A percentile compares a stretch with the other conserved stretches of the same genome.
phyloP scores from a whole-genome alignment of 2,329 filamentous ascomycete genomes.

The Coniochaeta hoffmannii region DNA sequence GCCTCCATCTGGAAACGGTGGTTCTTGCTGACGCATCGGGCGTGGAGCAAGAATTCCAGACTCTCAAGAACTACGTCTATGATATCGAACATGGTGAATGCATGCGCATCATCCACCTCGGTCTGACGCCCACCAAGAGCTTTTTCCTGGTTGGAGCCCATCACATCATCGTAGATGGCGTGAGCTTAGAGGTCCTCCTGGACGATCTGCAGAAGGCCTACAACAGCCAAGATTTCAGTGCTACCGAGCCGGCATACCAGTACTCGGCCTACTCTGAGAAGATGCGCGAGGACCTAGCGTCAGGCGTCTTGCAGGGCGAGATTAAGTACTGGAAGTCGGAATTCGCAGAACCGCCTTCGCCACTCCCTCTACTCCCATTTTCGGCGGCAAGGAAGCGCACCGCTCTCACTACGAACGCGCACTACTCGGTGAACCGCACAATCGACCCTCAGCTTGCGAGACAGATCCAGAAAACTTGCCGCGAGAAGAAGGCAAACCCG shows the following conservation, averaged over 20 bases:
- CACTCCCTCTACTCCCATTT: constrained; percentile 27
- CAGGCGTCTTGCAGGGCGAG: constrained; percentile 13
- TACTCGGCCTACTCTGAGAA: constrained; percentile 25
- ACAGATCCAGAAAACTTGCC: background rate
- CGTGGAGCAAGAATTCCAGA: constrained; percentile 22
- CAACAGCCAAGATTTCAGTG: constrained; percentile 15
- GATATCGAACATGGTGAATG: constrained; percentile 28
- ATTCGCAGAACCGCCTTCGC: constrained; percentile 15
- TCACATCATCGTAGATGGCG: constrained; percentile 43
- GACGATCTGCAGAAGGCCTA: constrained; percentile 36
- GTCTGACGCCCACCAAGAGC: constrained; percentile 22
- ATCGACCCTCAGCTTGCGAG: background rate
- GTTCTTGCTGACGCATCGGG: constrained; percentile 14
- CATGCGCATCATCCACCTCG: constrained; percentile 26
- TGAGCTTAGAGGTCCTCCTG: constrained; percentile 34
- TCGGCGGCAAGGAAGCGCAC: constrained; percentile 12
- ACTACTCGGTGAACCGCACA: background rate
- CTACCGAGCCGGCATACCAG: constrained; percentile 16
- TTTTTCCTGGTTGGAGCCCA: constrained; percentile 36
- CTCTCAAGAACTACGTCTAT: constrained; percentile 22
- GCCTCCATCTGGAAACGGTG: constrained; percentile 17
- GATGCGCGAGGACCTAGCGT: constrained; percentile 13
- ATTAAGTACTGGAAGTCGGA: constrained; percentile 24
- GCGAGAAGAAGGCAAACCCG: constrained; percentile 15
- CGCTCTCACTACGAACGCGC: constrained; percentile 9